phyloP scores from a whole-genome alignment of 2,329 filamentous ascomycete genomes.

The Ceratocystis harringtonii region DNA sequence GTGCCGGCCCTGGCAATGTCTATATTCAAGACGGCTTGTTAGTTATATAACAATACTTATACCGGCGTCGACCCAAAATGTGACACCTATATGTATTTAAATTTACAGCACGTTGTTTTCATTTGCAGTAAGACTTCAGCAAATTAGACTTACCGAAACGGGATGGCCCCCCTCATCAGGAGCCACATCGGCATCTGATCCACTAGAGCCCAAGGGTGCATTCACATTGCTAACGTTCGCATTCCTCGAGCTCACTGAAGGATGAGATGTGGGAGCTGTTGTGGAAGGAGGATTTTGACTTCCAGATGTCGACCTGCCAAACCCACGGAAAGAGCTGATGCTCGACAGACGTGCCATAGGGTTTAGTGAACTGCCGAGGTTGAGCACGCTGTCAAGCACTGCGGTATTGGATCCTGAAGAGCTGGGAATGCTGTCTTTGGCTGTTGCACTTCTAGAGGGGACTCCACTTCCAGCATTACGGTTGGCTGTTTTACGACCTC shows the following conservation, averaged over 20 bases:
- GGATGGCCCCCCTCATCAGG: conserved; percentile 38
- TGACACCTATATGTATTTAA: no score
- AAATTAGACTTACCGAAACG: conserved; percentile 34
- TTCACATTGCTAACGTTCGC: not conserved
- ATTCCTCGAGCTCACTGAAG: not conserved
- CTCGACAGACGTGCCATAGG: conserved; percentile 64
- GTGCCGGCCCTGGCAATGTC: conserved; percentile 47
- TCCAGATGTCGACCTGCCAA: conserved; percentile 41
- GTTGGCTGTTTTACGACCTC: conserved; percentile 37
- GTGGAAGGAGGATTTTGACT: conserved; percentile 18
- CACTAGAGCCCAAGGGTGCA: not conserved
- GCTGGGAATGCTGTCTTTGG: conserved; percentile 22
- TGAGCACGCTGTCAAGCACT: conserved; percentile 65
- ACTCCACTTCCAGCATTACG: conserved; percentile 45
- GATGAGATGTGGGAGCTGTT: not conserved
- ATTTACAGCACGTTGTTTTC: no score
- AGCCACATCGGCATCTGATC: not conserved
- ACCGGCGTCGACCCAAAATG: no score
- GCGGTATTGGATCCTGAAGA: conserved; percentile 36
- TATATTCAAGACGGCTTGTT: conserved; percentile 21
- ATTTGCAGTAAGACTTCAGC: not conserved
- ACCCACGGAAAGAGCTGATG: conserved; percentile 60
- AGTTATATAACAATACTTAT: conserved; percentile 10
- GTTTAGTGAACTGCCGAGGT: conserved; percentile 59
- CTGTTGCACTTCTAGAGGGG: conserved; percentile 32